Percentiles rank a stretch among this genome's conserved stretches.
Evolutionary conservation across 2,329 filamentous ascomycete species (phyloP).

Genomic region (Aspergillus ruber): DNA sequence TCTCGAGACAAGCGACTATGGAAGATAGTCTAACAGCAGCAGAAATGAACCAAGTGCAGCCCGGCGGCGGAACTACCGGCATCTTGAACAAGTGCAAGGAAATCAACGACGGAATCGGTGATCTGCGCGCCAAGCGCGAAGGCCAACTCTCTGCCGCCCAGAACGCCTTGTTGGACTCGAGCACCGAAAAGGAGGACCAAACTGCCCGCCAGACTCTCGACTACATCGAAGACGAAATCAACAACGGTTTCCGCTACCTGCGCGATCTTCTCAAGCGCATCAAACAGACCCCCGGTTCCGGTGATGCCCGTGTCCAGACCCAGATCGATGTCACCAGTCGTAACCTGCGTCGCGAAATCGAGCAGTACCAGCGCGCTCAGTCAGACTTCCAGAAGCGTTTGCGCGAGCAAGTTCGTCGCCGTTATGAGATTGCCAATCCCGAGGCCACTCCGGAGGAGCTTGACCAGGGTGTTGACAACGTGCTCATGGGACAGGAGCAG

Average conservation of each 20-base stretch:
- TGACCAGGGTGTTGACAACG: slow-evolving; percentile 65
- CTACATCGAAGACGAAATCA: slow-evolving; percentile 67
- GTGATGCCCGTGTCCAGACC: slow-evolving; percentile 63
- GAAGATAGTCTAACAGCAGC: neutral
- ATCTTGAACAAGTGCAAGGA: slow-evolving; percentile 80
- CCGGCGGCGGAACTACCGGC: slow-evolving; percentile 58
- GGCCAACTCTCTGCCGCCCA: slow-evolving; percentile 50
- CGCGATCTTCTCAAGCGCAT: slow-evolving; percentile 72
- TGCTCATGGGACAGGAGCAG: slow-evolving; percentile 58
- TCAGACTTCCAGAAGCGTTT: slow-evolving; percentile 72
- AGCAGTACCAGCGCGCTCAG: slow-evolving; percentile 74
- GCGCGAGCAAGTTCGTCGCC: slow-evolving; percentile 76
- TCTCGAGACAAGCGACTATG: too few relatives aligned
- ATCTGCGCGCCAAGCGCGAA: slow-evolving; percentile 58
- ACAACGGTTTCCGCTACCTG: slow-evolving; percentile 72
- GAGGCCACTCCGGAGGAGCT: slow-evolving; percentile 75
- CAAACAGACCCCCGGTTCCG: slow-evolving; percentile 74
- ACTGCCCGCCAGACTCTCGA: slow-evolving; percentile 66
- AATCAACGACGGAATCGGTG: slow-evolving; percentile 69
- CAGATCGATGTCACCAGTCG: slow-evolving; percentile 79
- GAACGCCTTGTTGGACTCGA: slow-evolving; percentile 68
- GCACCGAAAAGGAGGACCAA: slow-evolving; percentile 61
- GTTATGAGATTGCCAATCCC: slow-evolving; percentile 83
- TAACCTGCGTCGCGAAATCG: slow-evolving; percentile 72
- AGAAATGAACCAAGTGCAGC: slow-evolving; percentile 15